phyloP scores from a whole-genome alignment of 2,329 filamentous ascomycete species.

The Stachybotrys chartarum region DNA sequence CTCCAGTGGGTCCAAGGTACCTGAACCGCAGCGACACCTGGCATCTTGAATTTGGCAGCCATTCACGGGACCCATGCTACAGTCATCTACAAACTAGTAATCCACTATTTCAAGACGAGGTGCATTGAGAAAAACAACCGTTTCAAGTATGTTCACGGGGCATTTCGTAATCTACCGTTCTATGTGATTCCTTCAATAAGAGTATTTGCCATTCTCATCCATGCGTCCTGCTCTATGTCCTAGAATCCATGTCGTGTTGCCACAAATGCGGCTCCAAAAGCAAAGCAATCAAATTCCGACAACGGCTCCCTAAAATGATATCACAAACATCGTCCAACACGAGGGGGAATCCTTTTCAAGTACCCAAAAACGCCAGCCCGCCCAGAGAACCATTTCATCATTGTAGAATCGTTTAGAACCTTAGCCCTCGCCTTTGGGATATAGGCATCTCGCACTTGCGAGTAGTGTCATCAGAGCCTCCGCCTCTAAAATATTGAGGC shows the following conservation, averaged over 20 bases:
- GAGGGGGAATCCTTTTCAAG: slow-evolving; percentile 1
- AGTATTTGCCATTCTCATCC: background rate
- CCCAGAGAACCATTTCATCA: background rate
- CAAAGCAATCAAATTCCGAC: background rate
- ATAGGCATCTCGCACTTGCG: background rate
- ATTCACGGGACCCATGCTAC: no score
- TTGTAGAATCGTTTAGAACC: background rate
- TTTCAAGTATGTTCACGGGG: no score
- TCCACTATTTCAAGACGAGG: no score
- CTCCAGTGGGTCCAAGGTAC: no score
- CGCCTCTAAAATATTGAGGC: no score
- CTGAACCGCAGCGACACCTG: no score
- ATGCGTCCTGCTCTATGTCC: background rate
- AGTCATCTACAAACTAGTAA: no score
- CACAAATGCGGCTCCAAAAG: background rate
- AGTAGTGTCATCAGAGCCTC: background rate
- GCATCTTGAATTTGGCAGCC: no score
- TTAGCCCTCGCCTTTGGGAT: background rate
- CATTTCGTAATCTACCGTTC: no score
- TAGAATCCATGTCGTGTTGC: background rate
- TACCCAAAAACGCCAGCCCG: slow-evolving; percentile 1
- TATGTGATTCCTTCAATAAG: no score
- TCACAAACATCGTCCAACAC: background rate
- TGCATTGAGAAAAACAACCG: no score
- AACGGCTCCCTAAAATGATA: background rate